Evolutionary conservation across 768 basidiomycete species (phyloP).

Genomic region (Russula brevipes): DNA sequence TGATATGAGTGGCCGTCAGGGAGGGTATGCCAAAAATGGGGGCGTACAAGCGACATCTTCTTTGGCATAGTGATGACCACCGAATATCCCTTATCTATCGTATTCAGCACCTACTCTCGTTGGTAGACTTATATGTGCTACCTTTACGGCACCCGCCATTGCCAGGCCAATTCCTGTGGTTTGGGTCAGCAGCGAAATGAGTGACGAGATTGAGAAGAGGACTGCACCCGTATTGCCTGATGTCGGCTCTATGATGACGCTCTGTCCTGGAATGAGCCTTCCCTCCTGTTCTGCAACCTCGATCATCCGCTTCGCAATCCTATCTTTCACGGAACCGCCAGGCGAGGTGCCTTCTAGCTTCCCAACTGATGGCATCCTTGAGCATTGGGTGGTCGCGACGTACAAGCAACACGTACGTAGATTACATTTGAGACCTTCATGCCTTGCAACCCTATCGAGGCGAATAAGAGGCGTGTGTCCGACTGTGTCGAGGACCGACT

Average conservation of each 20-base stretch:
- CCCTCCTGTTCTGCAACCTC: conserved; percentile 90
- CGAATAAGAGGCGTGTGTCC: conserved; percentile 90
- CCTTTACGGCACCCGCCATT: conserved; percentile 91
- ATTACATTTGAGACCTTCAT: conserved; percentile 81
- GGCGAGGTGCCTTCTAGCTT: conserved; percentile 88
- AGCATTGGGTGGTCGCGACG: background rate
- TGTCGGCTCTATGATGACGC: conserved; percentile 92
- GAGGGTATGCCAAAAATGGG: background rate
- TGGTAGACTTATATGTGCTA: conserved; percentile 33
- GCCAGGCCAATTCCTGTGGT: conserved; percentile 74
- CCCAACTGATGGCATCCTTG: conserved; percentile 48
- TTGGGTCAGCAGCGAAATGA: background rate
- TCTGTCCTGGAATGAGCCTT: conserved; percentile 77
- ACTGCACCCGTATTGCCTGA: conserved; percentile 88
- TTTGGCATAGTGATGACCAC: conserved; percentile 87
- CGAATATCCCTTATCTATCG: conserved; percentile 65
- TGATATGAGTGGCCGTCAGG: background rate
- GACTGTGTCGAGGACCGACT: conserved; percentile 77
- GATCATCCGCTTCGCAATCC: conserved; percentile 96
- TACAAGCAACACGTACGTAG: conserved; percentile 55
- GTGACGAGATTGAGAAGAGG: background rate
- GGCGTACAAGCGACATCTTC: conserved; percentile 81
- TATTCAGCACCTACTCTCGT: conserved; percentile 57
- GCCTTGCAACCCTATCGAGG: conserved; percentile 69
- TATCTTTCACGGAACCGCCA: conserved; percentile 93